Evolutionary conservation across 352 stramenopile species (phyloP), one percentile per base, ranked within the genome.

Genomic region (Aphanomyces cochlioides): DNA sequence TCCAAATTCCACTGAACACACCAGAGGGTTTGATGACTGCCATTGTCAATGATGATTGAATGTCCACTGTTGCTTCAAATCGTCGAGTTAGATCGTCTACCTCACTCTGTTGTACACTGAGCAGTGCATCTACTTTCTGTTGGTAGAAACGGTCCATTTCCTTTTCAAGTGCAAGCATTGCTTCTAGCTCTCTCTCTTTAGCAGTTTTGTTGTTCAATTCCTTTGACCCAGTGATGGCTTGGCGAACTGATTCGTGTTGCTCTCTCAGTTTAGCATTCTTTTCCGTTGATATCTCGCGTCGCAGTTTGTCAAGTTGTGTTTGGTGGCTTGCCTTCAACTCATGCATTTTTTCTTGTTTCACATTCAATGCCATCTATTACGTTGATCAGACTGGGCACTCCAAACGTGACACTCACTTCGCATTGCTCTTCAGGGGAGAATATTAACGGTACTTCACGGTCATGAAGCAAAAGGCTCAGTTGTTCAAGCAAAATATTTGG

Each of bases 401-500:
- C 4, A 41, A 5, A 19, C 0, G 15, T 7, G 41, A 28, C 15
- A 28, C 47, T 17, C 19, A 93, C 54, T 7, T 82, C 73, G 34
- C 90, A 84, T 56, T 93, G 85, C 3, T 93, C 84, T 43, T 89
- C 81, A 0, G 90, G 60, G 0, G 81, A 74, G 58, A 93, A 83
- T 2, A 73, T 66, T 1, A 81, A 79, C 3, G 85, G 76, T 2
- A 92, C 79, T 75, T 92, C 85, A 15, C 85, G 82, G 5, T 78
- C 79, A 1, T 77, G 64, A 58, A 90, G 79, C 5, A 93, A 69
- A 10, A 67, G 70, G 36, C 88, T 56, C 3, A 93, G 37, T 13
- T 91, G 76, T 36, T 68, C 82, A 3, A 86, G 7, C 2, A 87
- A 72, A 0, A 3, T 5, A 2, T 47, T 5, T 3, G 85, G 75